Percentiles rank a stretch among this genome's conserved stretches.
Conservation (phyloP, 2,329 filamentous ascomycete species). For the Iodosphaeria phyllophila region DNA sequence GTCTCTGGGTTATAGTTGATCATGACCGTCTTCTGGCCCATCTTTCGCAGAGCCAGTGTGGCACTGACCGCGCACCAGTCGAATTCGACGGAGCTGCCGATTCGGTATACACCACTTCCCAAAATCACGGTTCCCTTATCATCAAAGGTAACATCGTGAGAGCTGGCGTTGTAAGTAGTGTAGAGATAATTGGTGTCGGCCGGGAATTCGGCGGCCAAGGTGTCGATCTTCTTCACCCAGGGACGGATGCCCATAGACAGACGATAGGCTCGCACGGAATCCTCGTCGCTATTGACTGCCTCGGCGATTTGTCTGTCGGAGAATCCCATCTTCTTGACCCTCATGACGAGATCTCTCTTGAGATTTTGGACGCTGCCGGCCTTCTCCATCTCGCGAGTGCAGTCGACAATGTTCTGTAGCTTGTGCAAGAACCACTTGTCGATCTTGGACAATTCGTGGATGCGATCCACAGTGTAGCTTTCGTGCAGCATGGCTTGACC, state of each 20-base stretch:
- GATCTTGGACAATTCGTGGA: slow-evolving; percentile 93
- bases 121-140: slow-evolving; percentile 82
- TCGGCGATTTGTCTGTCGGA: slow-evolving; percentile 87
- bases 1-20: slow-evolving; percentile 89
- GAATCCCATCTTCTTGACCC: slow-evolving; percentile 96
- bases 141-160: slow-evolving; percentile 85
- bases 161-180: slow-evolving; percentile 91
- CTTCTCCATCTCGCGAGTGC: slow-evolving; percentile 67
- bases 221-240: slow-evolving; percentile 98
- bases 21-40: slow-evolving; percentile 96
- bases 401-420: slow-evolving; percentile 91
- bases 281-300: slow-evolving; percentile 71
- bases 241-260: slow-evolving; percentile 77
- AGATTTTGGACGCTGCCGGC: slow-evolving; percentile 68
- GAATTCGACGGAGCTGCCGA: slow-evolving; percentile 94
- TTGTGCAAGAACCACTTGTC: slow-evolving; percentile 99
- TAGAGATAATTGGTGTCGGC: slow-evolving; percentile 92
- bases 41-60: slow-evolving; percentile 60
- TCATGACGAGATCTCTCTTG: slow-evolving; percentile 73
- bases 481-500: slow-evolving; percentile 97
- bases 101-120: slow-evolving; percentile 91
- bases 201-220: slow-evolving; percentile 88
- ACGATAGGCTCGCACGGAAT: slow-evolving; percentile 71
- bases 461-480: slow-evolving; percentile 77
- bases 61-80: slow-evolving; percentile 96